phyloP scores from a whole-genome alignment of 2,329 filamentous ascomycete species.

The Diaporthe sp. region DNA sequence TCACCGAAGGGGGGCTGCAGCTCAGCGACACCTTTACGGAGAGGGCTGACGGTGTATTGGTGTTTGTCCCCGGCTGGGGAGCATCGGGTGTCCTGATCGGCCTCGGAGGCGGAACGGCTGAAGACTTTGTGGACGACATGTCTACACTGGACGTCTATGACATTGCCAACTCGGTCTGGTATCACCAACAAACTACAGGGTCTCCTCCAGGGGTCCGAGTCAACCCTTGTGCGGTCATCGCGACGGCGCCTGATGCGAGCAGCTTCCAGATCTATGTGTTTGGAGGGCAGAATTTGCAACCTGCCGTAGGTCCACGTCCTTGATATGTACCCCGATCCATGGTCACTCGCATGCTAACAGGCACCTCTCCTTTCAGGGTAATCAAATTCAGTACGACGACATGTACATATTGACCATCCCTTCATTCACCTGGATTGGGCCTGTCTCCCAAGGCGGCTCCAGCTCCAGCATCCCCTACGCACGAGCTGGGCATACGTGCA shows the following conservation, averaged over 20 bases:
- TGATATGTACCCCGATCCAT: background rate
- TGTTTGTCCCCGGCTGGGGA: slow-evolving; percentile 83
- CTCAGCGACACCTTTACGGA: slow-evolving; percentile 76
- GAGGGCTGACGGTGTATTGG: slow-evolving; percentile 78
- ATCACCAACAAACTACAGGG: slow-evolving; percentile 79
- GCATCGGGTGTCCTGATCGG: slow-evolving; percentile 78
- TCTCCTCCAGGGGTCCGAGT: slow-evolving; percentile 74
- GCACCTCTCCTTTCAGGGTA: slow-evolving; percentile 48
- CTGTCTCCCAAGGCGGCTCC: slow-evolving; percentile 61
- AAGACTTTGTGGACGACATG: slow-evolving; percentile 70
- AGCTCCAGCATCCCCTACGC: slow-evolving; percentile 67
- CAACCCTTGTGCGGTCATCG: slow-evolving; percentile 79
- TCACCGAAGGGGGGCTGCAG: slow-evolving; percentile 79
- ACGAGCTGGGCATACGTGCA: slow-evolving; percentile 77
- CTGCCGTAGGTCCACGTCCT: slow-evolving; percentile 59
- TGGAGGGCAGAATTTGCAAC: slow-evolving; percentile 80
- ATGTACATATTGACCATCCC: slow-evolving; percentile 83
- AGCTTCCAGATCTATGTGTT: slow-evolving; percentile 85
- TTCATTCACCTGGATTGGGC: slow-evolving; percentile 80
- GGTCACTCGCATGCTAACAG: slow-evolving; percentile 11
- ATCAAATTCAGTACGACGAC: slow-evolving; percentile 74
- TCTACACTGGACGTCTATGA: slow-evolving; percentile 79
- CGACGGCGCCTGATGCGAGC: slow-evolving; percentile 77
- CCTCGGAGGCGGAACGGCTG: slow-evolving; percentile 77
- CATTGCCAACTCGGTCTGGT: slow-evolving; percentile 79